Evolutionary conservation across 176 grass and related monocot species (phyloP).

Genomic region (Triticum urartu): DNA sequence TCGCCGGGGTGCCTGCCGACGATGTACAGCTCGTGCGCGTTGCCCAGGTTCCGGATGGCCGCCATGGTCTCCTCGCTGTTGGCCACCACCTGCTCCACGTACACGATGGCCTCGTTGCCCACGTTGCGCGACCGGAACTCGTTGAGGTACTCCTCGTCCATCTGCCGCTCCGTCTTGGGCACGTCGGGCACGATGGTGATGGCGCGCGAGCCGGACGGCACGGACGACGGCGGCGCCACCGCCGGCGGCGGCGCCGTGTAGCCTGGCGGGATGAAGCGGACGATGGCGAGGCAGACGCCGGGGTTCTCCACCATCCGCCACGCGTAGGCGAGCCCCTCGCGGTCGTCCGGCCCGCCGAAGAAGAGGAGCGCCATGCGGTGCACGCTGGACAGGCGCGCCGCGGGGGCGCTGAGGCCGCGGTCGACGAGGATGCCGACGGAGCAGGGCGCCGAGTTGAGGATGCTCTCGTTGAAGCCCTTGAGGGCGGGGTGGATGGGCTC

Average conservation of each 20-base stretch:
- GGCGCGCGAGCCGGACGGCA: slow-evolving; percentile 25
- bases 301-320: slow-evolving; percentile 64
- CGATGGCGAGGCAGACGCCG: slow-evolving; percentile 59
- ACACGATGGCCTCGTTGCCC: slow-evolving; percentile 44
- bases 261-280: slow-evolving; percentile 57
- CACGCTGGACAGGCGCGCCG: slow-evolving; percentile 23
- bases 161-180: slow-evolving; percentile 42
- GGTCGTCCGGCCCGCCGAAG: slow-evolving; percentile 82
- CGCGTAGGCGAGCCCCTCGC: slow-evolving; percentile 66
- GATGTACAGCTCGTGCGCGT: slow-evolving; percentile 52
- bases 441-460: slow-evolving; percentile 59
- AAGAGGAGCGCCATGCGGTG: slow-evolving; percentile 67
- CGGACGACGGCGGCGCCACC: not conserved
- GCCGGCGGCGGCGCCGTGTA: slow-evolving; percentile 25
- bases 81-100: slow-evolving; percentile 56
- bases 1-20: slow-evolving; percentile 53
- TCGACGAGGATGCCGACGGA: slow-evolving; percentile 78
- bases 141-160: slow-evolving; percentile 62
- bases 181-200: slow-evolving; percentile 51
- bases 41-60: slow-evolving; percentile 46
- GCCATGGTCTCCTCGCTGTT: slow-evolving; percentile 60
- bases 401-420: slow-evolving; percentile 57
- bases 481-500: slow-evolving; percentile 55
- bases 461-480: slow-evolving; percentile 48
- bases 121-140: slow-evolving; percentile 44